phyloP scores from a whole-genome alignment of 139 green algal genomes.

The Coelastrella sp. region DNA sequence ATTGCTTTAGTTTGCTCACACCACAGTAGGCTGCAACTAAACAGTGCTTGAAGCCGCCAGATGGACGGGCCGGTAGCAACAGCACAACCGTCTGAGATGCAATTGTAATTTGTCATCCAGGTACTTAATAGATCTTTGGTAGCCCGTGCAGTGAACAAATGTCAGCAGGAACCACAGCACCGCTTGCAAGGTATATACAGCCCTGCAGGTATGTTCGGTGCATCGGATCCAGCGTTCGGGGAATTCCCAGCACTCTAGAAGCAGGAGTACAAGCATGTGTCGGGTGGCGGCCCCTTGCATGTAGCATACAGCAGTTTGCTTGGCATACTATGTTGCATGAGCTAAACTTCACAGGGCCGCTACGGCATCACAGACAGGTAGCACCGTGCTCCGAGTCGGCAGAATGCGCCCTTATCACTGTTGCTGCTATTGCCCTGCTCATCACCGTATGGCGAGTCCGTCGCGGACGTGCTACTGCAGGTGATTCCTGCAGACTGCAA shows the following conservation, averaged over 20 bases:
- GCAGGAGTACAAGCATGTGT: no score
- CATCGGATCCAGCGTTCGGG: no score
- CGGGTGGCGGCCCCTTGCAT: no score
- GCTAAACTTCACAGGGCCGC: background rate
- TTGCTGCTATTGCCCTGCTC: slow-evolving; percentile 16
- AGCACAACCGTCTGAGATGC: no score
- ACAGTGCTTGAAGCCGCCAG: no score
- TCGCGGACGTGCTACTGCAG: background rate
- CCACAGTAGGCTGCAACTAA: no score
- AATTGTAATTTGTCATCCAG: slow-evolving; percentile 25
- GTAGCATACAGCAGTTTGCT: no score
- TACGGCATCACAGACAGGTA: slow-evolving; percentile 43
- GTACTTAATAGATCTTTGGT: slow-evolving; percentile 53
- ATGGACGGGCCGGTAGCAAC: no score
- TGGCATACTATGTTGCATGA: no score
- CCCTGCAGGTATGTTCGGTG: background rate
- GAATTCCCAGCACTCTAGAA: no score
- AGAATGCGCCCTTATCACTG: background rate
- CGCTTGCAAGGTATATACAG: slow-evolving; percentile 42
- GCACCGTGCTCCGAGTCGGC: background rate
- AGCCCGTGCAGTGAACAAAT: slow-evolving; percentile 62
- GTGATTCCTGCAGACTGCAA: slow-evolving; percentile 7
- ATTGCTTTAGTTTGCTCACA: no score
- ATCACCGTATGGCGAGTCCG: background rate
- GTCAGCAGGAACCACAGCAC: slow-evolving; percentile 43